phyloP scores from a whole-genome alignment of 2,329 filamentous ascomycete genomes.

The Scedosporium apiospermum region DNA sequence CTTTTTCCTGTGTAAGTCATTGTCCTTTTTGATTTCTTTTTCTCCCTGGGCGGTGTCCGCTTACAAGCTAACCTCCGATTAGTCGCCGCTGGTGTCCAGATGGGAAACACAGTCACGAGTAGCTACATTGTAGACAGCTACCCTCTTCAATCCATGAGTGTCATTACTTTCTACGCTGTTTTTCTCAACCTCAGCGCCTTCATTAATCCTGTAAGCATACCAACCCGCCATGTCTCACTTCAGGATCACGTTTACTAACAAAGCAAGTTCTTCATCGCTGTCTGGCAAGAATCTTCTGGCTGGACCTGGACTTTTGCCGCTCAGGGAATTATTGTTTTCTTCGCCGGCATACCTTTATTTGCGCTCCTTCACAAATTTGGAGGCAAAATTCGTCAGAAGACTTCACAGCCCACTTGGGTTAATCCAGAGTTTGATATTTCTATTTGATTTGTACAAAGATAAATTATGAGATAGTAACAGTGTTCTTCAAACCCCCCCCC shows the following conservation, averaged over 20 bases:
- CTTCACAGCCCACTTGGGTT: constrained; percentile 31
- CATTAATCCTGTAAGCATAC: constrained; percentile 16
- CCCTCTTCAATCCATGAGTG: constrained; percentile 42
- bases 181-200: constrained; percentile 42
- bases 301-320: constrained; percentile 42
- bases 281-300: constrained; percentile 33
- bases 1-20: constrained; percentile 40
- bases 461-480: too few species aligned
- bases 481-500: too few species aligned
- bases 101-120: constrained; percentile 43
- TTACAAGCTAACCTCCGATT: not conserved
- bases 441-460: not conserved
- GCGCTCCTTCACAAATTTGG: constrained; percentile 30
- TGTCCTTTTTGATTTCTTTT: not conserved
- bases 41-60: not conserved
- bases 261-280: constrained; percentile 34
- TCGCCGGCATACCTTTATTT: constrained; percentile 27
- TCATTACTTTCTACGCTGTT: constrained; percentile 45
- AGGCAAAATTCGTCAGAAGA: constrained; percentile 21
- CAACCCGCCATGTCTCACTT: not conserved
- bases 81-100: constrained; percentile 46
- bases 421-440: constrained; percentile 28
- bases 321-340: constrained; percentile 35
- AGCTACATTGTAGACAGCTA: constrained; percentile 47
- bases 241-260: not conserved